These are phyloP conservation scores for Porphyra umbilicalis DNA, from an alignment of 31 red algal genomes.

Conservation along the genomic window DNA sequence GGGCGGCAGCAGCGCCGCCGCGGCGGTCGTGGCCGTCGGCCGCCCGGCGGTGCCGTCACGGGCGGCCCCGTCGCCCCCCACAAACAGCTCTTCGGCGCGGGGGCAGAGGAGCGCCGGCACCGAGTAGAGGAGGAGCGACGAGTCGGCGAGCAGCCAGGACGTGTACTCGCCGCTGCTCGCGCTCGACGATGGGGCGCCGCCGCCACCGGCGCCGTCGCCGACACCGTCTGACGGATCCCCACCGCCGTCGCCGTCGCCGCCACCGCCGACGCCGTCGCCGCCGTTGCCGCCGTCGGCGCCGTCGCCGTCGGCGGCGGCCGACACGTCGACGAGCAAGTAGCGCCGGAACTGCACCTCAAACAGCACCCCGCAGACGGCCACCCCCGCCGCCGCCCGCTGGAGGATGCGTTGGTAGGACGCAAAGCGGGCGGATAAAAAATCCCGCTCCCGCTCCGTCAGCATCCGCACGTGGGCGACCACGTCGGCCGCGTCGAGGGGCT, in stretches of 20 bases:
- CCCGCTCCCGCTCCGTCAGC: neutral
- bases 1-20: neutral
- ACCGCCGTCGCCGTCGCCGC: neutral
- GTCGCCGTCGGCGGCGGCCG: neutral
- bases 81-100: neutral
- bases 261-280: neutral
- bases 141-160: neutral
- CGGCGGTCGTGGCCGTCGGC: neutral
- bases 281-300: neutral
- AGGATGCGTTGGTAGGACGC: neutral
- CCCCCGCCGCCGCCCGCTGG: neutral
- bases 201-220: neutral
- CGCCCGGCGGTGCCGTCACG: neutral
- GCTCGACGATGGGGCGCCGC: neutral
- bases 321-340: neutral
- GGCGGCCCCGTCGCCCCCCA: neutral
- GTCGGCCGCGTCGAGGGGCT: neutral
- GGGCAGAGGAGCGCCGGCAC: neutral
- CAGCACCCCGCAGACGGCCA: neutral
- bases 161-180: neutral
- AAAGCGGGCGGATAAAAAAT: neutral
- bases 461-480: neutral
- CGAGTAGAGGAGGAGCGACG: neutral
- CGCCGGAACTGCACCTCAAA: neutral
- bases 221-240: neutral